Base-by-base conservation (phyloP, 75 land plant species). In the Pinus taeda region DNA sequence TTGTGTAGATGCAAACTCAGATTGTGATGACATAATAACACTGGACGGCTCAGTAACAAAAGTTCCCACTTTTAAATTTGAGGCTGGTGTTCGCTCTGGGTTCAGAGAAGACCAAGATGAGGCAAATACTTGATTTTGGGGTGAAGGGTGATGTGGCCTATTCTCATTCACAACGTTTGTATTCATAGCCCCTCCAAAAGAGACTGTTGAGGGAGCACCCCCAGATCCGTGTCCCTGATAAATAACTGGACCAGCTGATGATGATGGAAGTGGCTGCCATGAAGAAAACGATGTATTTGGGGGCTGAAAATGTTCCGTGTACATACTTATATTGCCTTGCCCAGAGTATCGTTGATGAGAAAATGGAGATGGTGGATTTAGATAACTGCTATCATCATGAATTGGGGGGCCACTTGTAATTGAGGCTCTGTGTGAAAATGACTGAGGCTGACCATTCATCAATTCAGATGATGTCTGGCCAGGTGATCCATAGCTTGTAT, bases 331-430 rank as follows among this genome's bases (percentile, higher is more conserved):
- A 70, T 79, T 65, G 29, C 65, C 73, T 29, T 80, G 78, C 12
- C 75, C 76, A 21, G 73, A 56, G 39, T 64, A 77, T 37, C 37
- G 69, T 30, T 78, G 59, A 7, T 21, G 72, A 57, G 56, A 53
- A 18, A 60, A 60, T 75, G 87, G 89, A 15, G 81, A 81, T 3
- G 18, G 39, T 59, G 74, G 71, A 61, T 79, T 88, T 77, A 57
- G 49, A 29, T 79, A 71, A 57, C 72, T 58, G 45, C 53, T 57
- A 70, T 85, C 82, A 6, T 84, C 74, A 71, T 67, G 82, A 62
- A 62, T 60, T 37, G 78, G 37, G 11, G 74, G 21, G 9, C 24
- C 76, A 55, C 60, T 61, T 22, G 26, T 14, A n/a, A 49, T 20
- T 55, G 74, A 49, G 12, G 74, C 15, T 24, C 33, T 59, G 39